Conservation (phyloP, 1,139 yeast genomes). For the Zygosaccharomyces sapae region DNA sequence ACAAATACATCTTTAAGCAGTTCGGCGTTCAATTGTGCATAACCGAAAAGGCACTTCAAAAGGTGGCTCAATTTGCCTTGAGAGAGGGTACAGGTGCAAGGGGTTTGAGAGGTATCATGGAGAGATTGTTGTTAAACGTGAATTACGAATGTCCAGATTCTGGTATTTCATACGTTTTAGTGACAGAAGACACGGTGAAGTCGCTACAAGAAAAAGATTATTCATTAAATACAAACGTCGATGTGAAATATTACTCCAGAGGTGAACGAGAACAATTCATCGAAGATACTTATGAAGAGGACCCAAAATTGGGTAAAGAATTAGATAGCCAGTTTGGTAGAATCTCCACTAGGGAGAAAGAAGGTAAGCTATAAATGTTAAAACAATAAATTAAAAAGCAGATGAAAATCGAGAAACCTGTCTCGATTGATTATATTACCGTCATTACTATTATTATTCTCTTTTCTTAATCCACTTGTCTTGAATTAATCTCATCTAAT, state of each 20-base stretch:
- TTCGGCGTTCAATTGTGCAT: conserved; percentile 47
- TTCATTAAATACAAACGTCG: conserved; percentile 35
- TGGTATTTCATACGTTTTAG: conserved; percentile 44
- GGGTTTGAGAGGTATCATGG: conserved; percentile 50
- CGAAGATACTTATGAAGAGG: conserved; percentile 40
- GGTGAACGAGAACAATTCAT: conserved; percentile 40
- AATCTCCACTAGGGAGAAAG: conserved; percentile 19
- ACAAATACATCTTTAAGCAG: conserved; percentile 46
- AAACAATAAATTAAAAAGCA: conserved; percentile 1
- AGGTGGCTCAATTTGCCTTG: conserved; percentile 44
- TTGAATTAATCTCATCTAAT: not conserved
- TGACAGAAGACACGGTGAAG: conserved; percentile 41
- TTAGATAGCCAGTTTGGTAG: conserved; percentile 35
- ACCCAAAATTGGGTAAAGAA: conserved; percentile 32
- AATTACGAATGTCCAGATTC: conserved; percentile 54
- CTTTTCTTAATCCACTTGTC: not conserved
- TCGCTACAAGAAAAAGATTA: conserved; percentile 34
- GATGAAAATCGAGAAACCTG: conserved; percentile 7
- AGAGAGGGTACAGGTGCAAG: conserved; percentile 54
- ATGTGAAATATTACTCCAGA: conserved; percentile 43
- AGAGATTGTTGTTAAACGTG: conserved; percentile 45
- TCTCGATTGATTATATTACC: conserved; percentile 4
- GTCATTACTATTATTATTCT: not conserved
- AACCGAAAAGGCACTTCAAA: conserved; percentile 44
- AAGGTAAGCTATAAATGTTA: conserved; percentile 4